Evolutionary conservation across 805 yeast genomes (phyloP), one percentile per base, ranked within the genome.

Genomic region (Starmerella potacharoeniae): DNA sequence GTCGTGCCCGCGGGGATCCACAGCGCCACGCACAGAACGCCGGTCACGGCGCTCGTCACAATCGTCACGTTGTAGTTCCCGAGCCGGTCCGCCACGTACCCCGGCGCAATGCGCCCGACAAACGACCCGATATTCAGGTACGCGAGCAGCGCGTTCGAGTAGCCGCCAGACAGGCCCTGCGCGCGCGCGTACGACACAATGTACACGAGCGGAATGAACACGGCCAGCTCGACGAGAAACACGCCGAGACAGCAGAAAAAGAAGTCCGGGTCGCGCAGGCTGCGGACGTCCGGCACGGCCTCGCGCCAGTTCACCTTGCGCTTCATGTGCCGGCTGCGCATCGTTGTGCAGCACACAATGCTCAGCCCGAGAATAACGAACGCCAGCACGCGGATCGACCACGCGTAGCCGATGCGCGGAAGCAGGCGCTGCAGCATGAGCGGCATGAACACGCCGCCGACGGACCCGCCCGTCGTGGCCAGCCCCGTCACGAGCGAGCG

Each of bases 381-480:
- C 0, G 73, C 76, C 46, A 82, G 64, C 5, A 77, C 71, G 36
- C 87, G 68, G 56, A 81, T 73, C 1, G 85, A 73, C 84, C 86
- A 82, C 1, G 70, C 75, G 64, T 73, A 83, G 1, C 88, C 87
- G 14, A 78, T 43, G 11, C 65, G 64, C 2, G 69, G 64, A 59
- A 77, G 77, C 49, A 79, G 65, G 10, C 70, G 64, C 54, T 76
- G 67, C 55, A 83, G 66, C 66, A 79, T 68, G 36, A 82, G 66
- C 1, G 89, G 86, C 63, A 79, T 76, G 6, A 79, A 63, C 5
- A 81, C 71, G 5, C 88, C 89, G 1, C 87, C 88, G 4, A 80
- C 66, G 2, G 84, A 77, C 0, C 86, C 87, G 4, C 87, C 88
- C 13, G 79, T 66, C 55, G 82, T 76, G 5, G 83, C 81, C 3